Base-by-base conservation (phyloP, 805 yeast genomes). In the Lachancea mirantina region DNA sequence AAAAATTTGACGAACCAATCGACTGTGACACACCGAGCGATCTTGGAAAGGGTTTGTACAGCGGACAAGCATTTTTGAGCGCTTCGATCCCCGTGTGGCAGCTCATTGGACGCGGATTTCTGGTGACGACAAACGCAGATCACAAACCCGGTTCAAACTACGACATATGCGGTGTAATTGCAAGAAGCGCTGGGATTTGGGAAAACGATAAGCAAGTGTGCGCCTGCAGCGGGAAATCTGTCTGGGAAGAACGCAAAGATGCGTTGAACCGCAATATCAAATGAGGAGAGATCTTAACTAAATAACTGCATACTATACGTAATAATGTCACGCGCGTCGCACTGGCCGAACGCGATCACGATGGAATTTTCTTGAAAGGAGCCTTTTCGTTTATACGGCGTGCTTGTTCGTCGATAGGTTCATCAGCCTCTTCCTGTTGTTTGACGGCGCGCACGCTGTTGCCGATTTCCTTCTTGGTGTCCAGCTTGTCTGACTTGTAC, bases 151-250 rank as follows among this genome's bases (percentile, higher is more conserved):
- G 42, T 29, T 45, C 59, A 18, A 67, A 61, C 23, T 52, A 62
- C 25, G 65, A 69, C 11, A 36, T 59, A 5, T 78, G 78, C 30
- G 97, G 98, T 19, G 95, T 89, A 15, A 75, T 92, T 52, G 97
- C 97, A 1, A 72, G 97, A 50, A 81, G 94, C 48, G 97, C 98
- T 1, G 98, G 98, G 10, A 83, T 77, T 16, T 92, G 97, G 96
- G 95, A 89, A 53, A 92, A 92, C 59, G 84, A 81, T 46, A 89
- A 89, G 60, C 77, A 77, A 39, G 94, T 89, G 2, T 89, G 98
- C 59, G 78, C 89, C 20, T 92, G 97, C 58, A 78, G 89, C 10
- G 98, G 98, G 11, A 85, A 87, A 67, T 84, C 95, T 0, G 75
- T 89, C 16, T 89, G 98, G 97, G 87, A 92, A 55, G 98, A 89